These are phyloP conservation scores for Micractinium conductrix DNA, from an alignment of 139 green algal species.

Conservation along the genomic window DNA sequence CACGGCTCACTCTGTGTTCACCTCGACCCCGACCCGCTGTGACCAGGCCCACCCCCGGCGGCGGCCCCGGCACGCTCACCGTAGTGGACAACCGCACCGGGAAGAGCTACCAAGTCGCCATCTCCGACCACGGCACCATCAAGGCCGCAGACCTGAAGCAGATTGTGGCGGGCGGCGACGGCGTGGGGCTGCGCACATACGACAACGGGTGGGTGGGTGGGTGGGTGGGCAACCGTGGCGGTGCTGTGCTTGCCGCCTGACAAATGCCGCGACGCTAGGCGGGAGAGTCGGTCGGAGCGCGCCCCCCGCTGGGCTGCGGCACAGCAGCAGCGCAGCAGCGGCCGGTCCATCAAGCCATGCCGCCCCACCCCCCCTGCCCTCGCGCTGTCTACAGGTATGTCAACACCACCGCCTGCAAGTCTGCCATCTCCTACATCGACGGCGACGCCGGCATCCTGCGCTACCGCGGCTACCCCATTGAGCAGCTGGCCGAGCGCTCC, in stretches of 20 bases:
- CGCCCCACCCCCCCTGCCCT: not conserved
- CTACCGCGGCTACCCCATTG: slow-evolving; percentile 96
- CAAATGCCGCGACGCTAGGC: too few species aligned
- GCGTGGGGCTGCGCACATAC: slow-evolving; percentile 84
- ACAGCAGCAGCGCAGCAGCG: too few species aligned
- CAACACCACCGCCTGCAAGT: slow-evolving; percentile 93
- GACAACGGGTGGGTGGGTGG: slow-evolving; percentile 76
- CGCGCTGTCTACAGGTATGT: slow-evolving; percentile 78
- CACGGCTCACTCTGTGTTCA: not conserved
- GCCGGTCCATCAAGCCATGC: not conserved
- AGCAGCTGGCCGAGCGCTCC: slow-evolving; percentile 91
- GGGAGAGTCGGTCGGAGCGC: too few species aligned
- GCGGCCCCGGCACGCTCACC: slow-evolving; percentile 79
- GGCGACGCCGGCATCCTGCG: slow-evolving; percentile 95
- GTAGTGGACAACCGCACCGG: slow-evolving; percentile 89
- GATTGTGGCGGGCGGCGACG: slow-evolving; percentile 90
- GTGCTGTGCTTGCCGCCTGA: too few species aligned
- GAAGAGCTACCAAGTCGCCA: slow-evolving; percentile 90
- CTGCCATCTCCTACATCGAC: slow-evolving; percentile 96
- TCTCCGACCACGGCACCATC: slow-evolving; percentile 88
- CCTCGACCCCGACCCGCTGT: not conserved
- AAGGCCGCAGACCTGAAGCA: slow-evolving; percentile 88
- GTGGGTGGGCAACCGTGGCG: not conserved
- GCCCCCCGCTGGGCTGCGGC: too few species aligned
- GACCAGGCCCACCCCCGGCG: slow-evolving; percentile 46